phyloP scores from a whole-genome alignment of 495 filamentous ascomycete species.

The Trichoderma asperelloides region DNA sequence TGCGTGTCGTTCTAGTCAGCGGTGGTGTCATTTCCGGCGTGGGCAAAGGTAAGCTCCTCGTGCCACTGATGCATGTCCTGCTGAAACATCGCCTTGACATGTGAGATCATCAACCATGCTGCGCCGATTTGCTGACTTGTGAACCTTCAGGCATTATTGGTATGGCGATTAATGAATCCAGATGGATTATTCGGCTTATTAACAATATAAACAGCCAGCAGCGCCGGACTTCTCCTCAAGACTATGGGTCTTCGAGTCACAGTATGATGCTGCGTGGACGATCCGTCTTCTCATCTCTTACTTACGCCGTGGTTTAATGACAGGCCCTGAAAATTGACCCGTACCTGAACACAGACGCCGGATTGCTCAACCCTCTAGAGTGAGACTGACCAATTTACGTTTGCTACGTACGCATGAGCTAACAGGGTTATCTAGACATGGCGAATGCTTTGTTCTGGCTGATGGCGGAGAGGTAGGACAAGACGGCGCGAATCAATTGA shows the following conservation, averaged over 20 bases:
- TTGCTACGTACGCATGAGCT: too few species aligned
- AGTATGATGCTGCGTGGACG: slow-evolving; percentile 7
- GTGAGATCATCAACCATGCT: slow-evolving; percentile 9
- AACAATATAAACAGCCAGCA: not conserved
- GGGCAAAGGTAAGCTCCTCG: not conserved
- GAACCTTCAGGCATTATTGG: slow-evolving; percentile 2
- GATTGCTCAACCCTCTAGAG: slow-evolving; percentile 57
- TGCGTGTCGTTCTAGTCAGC: slow-evolving; percentile 63
- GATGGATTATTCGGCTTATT: too few species aligned
- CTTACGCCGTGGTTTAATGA: slow-evolving; percentile 15
- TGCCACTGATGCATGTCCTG: too few species aligned
- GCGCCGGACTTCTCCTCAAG: slow-evolving; percentile 14
- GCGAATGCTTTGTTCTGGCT: slow-evolving; percentile 33
- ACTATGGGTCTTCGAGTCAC: slow-evolving; percentile 17
- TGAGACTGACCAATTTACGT: slow-evolving; percentile 17
- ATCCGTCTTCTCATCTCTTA: not conserved
- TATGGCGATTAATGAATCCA: not conserved
- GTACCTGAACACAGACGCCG: slow-evolving; percentile 81
- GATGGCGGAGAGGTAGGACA: slow-evolving; percentile 20
- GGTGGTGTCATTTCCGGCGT: slow-evolving; percentile 48
- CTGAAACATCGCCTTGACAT: too few species aligned
- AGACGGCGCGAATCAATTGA: not conserved
- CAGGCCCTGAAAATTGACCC: slow-evolving; percentile 65
- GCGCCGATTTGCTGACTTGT: slow-evolving; percentile 18
- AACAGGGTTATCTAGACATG: slow-evolving; percentile 15